Percentiles rank a stretch among this genome's conserved stretches.
These are phyloP conservation scores for Cercospora sojina DNA, from an alignment of 2,329 filamentous ascomycete genomes.

Conservation along the genomic window DNA sequence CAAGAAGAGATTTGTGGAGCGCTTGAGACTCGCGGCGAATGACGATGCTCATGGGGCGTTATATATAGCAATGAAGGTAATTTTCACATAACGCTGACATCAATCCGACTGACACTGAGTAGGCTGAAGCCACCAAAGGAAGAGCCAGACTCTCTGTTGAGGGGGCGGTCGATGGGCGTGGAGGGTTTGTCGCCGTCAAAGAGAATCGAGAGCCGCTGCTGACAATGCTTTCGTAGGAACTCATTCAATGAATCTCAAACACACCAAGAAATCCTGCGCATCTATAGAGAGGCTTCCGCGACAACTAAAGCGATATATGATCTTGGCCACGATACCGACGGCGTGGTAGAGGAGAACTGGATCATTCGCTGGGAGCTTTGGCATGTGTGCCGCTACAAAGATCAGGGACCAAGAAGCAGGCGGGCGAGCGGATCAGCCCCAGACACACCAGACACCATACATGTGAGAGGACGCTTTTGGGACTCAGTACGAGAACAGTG, in stretches of 20 bases:
- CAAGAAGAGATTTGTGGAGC: constrained; percentile 3
- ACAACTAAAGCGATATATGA: not conserved
- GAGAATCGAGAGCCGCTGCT: not conserved
- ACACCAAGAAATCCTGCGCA: constrained; percentile 2
- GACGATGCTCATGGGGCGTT: not conserved
- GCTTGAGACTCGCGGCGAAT: not conserved
- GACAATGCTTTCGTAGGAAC: not conserved
- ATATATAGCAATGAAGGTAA: not conserved
- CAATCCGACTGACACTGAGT: not conserved
- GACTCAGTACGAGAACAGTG: not conserved
- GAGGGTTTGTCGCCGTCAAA: not conserved
- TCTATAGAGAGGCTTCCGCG: not conserved
- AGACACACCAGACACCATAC: not conserved
- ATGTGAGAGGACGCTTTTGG: not conserved
- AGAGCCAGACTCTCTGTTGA: not conserved
- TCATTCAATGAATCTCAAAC: not conserved
- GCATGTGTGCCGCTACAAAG: not conserved
- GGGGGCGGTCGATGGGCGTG: not conserved
- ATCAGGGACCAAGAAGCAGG: not conserved
- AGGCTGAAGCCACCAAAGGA: not conserved
- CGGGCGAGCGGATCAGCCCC: not conserved
- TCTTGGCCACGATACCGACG: not conserved
- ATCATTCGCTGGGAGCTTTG: not conserved
- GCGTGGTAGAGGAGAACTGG: not conserved
- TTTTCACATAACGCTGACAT: not conserved